Base-by-base conservation (phyloP, 2,329 filamentous ascomycete species). In the Penicillium psychrosexuale region DNA sequence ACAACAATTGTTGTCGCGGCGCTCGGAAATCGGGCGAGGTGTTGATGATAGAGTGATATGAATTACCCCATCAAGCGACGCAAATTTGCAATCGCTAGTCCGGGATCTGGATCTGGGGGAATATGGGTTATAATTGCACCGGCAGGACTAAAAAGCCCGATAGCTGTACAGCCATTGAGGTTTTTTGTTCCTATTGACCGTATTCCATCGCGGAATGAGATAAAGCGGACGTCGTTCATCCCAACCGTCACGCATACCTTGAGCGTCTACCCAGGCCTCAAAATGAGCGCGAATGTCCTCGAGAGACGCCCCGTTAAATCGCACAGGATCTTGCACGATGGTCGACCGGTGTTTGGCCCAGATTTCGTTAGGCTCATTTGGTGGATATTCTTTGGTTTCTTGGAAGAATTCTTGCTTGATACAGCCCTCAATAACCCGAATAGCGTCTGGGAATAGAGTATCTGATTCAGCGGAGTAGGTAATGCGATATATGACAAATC, bases 401-500 rank as follows among this genome's bases (percentile, higher is more conserved):
- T 15, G 5, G 33, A 60, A 44, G 33, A 57, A 37, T 39, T 30
- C 28, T 34, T 28, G 50, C 24, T 61, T 59, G 12, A 56, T 42
- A 45, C 50, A 59, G 36, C 47, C 58, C 13, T 56, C 58, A 36
- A 60, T 53, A 27, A 50, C 59, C 22, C 36, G 39, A 36, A 61
- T 24, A 42, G 46, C 43, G 39, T 42, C 31, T 31, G 53, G 53
- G 40, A 60, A 60, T 48, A 34, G 22, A 40, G 55, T 38, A 30
- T 58, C 42, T 1, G 58, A 50, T 39, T 60, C 45, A 30, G 55
- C 27, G 33, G 52, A 51, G 49, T 53, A 60, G 49, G 52, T 60
- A n/a, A 55, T 58, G 31, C 55, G 55, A 49, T 58, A 60, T 22
- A 60, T 58, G 27, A 52, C 45, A 28, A 54, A 60, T 48, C 53